These are phyloP conservation scores for Cunninghamia lanceolata DNA, from an alignment of 75 land plant genomes.

Conservation along the genomic window DNA sequence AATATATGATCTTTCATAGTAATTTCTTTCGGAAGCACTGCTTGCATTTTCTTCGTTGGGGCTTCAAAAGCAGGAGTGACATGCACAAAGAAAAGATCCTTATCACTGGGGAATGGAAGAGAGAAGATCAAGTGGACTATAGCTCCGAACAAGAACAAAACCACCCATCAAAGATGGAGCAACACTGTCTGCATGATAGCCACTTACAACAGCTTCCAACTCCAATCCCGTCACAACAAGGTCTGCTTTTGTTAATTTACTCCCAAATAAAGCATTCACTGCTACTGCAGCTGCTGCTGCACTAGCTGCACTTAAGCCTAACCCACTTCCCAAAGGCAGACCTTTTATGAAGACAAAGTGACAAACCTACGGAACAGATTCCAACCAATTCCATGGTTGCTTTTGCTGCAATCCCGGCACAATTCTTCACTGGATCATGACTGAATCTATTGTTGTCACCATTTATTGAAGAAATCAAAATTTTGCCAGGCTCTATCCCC, in stretches of 20 bases:
- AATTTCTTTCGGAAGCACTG: constrained; percentile 59
- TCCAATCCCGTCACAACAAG: constrained; percentile 92
- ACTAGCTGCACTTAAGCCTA: constrained; percentile 95
- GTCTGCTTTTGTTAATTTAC: constrained; percentile 37
- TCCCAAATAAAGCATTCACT: constrained; percentile 82
- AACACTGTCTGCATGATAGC: constrained; percentile 92
- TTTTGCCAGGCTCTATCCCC: constrained; percentile 50
- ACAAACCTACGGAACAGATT: constrained; percentile 67
- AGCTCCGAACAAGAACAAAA: constrained; percentile 80
- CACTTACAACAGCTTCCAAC: constrained; percentile 86
- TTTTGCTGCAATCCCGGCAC: constrained; percentile 95
- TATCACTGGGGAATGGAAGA: constrained; percentile 59
- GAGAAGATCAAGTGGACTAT: constrained; percentile 73
- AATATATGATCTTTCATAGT: constrained; percentile 59
- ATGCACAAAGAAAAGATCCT: constrained; percentile 77
- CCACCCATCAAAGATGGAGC: constrained; percentile 92
- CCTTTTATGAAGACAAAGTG: constrained; percentile 78
- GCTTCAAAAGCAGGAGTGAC: constrained; percentile 93
- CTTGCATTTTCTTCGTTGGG: constrained; percentile 90
- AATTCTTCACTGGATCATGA: constrained; percentile 66
- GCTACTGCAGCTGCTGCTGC: constrained; percentile 98
- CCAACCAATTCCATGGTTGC: constrained; percentile 70
- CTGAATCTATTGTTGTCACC: constrained; percentile 54
- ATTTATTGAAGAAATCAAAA: constrained; percentile 53
- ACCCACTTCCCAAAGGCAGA: constrained; percentile 88